Percentiles rank a stretch among this genome's conserved stretches.
Evolutionary conservation across 1,284 basidiomycete species (phyloP).

Genomic region (Pseudozyma sp.): DNA sequence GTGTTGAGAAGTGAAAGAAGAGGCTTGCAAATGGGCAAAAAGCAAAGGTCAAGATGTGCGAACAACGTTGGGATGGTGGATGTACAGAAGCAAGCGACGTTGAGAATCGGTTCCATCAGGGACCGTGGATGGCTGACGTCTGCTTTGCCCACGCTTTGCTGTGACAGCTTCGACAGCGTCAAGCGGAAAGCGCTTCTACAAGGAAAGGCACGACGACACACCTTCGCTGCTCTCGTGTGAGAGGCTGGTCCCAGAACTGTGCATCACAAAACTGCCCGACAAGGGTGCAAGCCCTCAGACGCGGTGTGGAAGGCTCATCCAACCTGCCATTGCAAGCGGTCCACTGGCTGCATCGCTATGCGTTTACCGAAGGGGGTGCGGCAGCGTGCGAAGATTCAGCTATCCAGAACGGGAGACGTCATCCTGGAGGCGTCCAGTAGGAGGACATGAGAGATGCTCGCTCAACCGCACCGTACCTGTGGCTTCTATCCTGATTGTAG

Average conservation of each 20-base stretch:
- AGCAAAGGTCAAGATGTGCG: conserved; percentile 27
- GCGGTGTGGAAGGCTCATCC: conserved; percentile 11
- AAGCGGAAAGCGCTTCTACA: too few species aligned
- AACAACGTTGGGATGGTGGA: conserved; percentile 44
- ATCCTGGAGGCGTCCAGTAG: background rate
- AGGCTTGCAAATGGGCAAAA: conserved; percentile 37
- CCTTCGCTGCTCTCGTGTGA: too few species aligned
- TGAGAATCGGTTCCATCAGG: background rate
- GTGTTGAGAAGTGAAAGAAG: conserved; percentile 21
- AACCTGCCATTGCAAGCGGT: conserved; percentile 7
- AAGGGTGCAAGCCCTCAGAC: too few species aligned
- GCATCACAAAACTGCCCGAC: too few species aligned
- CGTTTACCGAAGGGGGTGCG: too few species aligned
- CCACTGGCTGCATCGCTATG: too few species aligned
- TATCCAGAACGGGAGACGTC: conserved; percentile 1
- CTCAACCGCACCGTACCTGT: conserved; percentile 13
- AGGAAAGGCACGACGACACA: too few species aligned
- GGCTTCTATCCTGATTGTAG: background rate
- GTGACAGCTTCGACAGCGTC: background rate
- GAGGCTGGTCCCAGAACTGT: too few species aligned
- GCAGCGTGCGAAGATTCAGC: too few species aligned
- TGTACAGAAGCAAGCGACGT: conserved; percentile 25
- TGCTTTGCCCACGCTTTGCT: background rate
- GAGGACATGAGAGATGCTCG: conserved; percentile 11
- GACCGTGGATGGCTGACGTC: background rate